Conservation (phyloP, 2,329 filamentous ascomycete genomes). For the Colletotrichum lupini region DNA sequence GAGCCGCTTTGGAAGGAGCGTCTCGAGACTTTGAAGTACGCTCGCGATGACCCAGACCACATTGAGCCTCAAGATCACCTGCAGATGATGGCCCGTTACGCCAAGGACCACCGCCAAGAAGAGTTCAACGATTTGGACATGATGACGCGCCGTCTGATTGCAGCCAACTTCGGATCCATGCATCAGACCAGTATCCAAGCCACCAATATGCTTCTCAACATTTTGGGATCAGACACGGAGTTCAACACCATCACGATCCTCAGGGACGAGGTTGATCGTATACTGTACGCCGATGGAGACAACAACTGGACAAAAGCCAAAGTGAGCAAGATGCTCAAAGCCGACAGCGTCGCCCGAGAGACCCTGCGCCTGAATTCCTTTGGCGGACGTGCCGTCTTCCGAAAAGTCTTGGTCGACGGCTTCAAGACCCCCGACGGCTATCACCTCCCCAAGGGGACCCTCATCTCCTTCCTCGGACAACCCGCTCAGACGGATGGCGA, state of each 20-base stretch:
- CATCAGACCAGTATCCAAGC: conserved; percentile 53
- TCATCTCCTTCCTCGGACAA: conserved; percentile 46
- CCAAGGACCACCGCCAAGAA: conserved; percentile 48
- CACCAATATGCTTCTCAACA: conserved; percentile 52
- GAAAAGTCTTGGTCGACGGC: conserved; percentile 42
- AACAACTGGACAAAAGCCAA: conserved; percentile 51
- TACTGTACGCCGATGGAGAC: conserved; percentile 42
- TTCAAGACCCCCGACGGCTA: conserved; percentile 46
- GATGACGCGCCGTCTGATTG: conserved; percentile 45
- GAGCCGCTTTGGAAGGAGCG: conserved; percentile 40
- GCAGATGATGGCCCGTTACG: conserved; percentile 55
- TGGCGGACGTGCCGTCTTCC: conserved; percentile 42
- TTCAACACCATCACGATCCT: conserved; percentile 50
- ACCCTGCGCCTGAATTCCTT: conserved; percentile 51
- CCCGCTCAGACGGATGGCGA: conserved; percentile 45
- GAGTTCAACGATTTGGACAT: conserved; percentile 46
- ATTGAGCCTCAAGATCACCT: conserved; percentile 50
- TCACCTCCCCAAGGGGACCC: conserved; percentile 44
- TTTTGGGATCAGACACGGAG: conserved; percentile 48
- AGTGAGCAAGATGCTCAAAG: conserved; percentile 48
- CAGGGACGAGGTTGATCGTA: conserved; percentile 48
- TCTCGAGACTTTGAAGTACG: conserved; percentile 37
- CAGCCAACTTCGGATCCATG: conserved; percentile 50
- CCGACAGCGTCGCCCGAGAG: conserved; percentile 56
- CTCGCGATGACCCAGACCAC: conserved; percentile 30